These are phyloP conservation scores for Fusarium sp. DNA, from an alignment of 2,329 filamentous ascomycete genomes.

Conservation along the genomic window DNA sequence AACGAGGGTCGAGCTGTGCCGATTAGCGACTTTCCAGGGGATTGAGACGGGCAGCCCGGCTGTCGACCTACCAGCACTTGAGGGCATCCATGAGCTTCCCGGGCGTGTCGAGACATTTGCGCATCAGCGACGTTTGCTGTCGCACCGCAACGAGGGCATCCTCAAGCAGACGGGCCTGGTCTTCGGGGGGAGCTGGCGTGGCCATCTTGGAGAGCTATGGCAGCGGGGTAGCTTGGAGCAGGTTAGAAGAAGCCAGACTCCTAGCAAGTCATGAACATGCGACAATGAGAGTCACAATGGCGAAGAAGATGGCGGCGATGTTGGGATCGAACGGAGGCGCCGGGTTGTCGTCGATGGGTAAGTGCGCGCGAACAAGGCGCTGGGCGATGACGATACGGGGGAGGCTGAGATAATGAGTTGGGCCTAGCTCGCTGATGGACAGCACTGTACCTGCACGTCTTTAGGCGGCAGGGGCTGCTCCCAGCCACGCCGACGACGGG, in stretches of 20 bases:
- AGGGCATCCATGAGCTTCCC: slow-evolving; percentile 99
- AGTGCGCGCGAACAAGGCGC: slow-evolving; percentile 41
- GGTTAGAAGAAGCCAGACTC: slow-evolving; percentile 33
- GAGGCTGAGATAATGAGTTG: slow-evolving; percentile 46
- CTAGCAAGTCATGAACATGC: slow-evolving; percentile 41
- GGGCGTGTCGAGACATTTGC: slow-evolving; percentile 95
- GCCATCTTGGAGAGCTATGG: slow-evolving; percentile 51
- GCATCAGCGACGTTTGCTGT: slow-evolving; percentile 97
- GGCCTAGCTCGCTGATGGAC: slow-evolving; percentile 28
- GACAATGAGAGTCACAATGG: slow-evolving; percentile 28
- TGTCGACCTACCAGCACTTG: slow-evolving; percentile 88
- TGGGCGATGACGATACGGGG: slow-evolving; percentile 45
- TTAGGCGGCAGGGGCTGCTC: slow-evolving; percentile 35
- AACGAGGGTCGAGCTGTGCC: slow-evolving; percentile 87
- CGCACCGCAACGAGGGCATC: slow-evolving; percentile 96
- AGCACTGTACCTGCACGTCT: slow-evolving; percentile 35
- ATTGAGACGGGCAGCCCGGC: background rate
- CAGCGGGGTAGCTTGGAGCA: slow-evolving; percentile 48
- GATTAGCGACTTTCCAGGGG: slow-evolving; percentile 25
- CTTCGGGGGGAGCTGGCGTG: slow-evolving; percentile 74
- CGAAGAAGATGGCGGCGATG: slow-evolving; percentile 25
- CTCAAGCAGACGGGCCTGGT: slow-evolving; percentile 92
- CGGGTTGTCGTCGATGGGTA: slow-evolving; percentile 37
- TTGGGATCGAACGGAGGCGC: slow-evolving; percentile 24
- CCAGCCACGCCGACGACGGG: slow-evolving; percentile 3